phyloP scores from a whole-genome alignment of 2,329 filamentous ascomycete species.

The Emergomyces africanus region DNA sequence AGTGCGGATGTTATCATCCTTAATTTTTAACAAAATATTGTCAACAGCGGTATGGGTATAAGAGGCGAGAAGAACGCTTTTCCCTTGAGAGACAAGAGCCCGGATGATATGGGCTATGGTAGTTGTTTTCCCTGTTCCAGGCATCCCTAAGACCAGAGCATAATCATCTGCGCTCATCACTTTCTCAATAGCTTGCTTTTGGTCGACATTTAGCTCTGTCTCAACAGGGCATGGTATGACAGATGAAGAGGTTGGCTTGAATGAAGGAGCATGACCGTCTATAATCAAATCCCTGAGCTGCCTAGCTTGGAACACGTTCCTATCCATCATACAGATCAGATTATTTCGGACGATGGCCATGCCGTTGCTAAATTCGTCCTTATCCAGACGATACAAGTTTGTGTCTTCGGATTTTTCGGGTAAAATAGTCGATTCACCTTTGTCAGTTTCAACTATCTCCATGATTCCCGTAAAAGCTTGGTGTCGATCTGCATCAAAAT shows the following conservation, averaged over 20 bases:
- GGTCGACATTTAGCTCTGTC: constrained; percentile 68
- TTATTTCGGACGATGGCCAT: constrained; percentile 95
- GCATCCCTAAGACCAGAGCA: constrained; percentile 95
- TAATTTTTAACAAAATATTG: constrained; percentile 91
- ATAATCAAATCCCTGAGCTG: constrained; percentile 70
- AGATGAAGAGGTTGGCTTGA: constrained; percentile 42
- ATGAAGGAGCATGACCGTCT: constrained; percentile 59
- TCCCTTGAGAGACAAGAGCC: constrained; percentile 73
- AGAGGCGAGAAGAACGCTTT: constrained; percentile 84
- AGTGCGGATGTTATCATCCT: constrained; percentile 61
- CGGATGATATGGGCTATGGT: constrained; percentile 97
- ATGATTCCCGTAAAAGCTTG: constrained; percentile 87
- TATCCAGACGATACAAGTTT: constrained; percentile 71
- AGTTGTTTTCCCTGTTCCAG: constrained; percentile 94
- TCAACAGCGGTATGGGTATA: constrained; percentile 98
- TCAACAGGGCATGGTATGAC: constrained; percentile 43
- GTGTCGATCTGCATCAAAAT: constrained; percentile 64
- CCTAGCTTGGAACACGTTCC: constrained; percentile 55
- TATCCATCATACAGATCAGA: constrained; percentile 80
- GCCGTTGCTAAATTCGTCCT: constrained; percentile 96
- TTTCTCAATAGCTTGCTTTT: constrained; percentile 75
- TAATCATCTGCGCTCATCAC: constrained; percentile 95
- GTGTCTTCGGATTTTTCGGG: constrained; percentile 35
- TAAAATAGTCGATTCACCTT: constrained; percentile 10
- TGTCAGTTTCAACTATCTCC: constrained; percentile 44